Base-by-base conservation (phyloP, 2,329 filamentous ascomycete genomes). In the Ambrosiella xylebori region DNA sequence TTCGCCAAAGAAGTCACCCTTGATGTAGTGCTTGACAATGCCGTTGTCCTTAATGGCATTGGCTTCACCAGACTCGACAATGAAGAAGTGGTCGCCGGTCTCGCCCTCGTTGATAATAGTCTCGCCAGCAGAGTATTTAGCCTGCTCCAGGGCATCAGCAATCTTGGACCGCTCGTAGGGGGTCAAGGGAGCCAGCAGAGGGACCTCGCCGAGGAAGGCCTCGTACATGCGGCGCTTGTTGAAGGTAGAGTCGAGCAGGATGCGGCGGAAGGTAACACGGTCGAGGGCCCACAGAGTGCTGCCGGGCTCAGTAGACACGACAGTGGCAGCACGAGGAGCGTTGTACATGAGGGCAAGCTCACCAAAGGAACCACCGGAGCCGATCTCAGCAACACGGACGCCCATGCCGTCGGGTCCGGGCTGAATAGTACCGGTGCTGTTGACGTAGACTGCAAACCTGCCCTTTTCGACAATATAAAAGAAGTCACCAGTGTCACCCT, bases 301-400 rank as follows among this genome's bases (percentile, higher is more conserved):
- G 39, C 79, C 74, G 2, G 84, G 69, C 65, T 94, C 87, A 11
- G 85, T 82, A 37, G 88, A 95, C 61, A 94, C 80, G 61, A 98
- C 88, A 0, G 93, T 97, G 2, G 93, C 93, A 47, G 93, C 93
- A 66, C 93, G 88, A 35, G 93, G 93, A 19, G 93, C 89, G 66
- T 97, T 96, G 74, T 98, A 97, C 93, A 98, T 97, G 65, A 98
- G 77, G 11, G 93, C 93, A 59, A 98, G 77, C 73, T 98, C 93
- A 65, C 93, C 93, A 70, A 98, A 98, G 3, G 89, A 95, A 61
- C 90, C 90, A 54, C 93, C 93, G 2, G 89, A 81, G 50, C 87
- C 84, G 59, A 94, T 94, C 41, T 78, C 82, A 64, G 82, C 82
- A 36, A 97, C 91, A 65, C 88, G 86, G 61, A 77, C 76, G 54